phyloP scores from a whole-genome alignment of 2,329 filamentous ascomycete genomes.

The Amylocarpus encephaloides region DNA sequence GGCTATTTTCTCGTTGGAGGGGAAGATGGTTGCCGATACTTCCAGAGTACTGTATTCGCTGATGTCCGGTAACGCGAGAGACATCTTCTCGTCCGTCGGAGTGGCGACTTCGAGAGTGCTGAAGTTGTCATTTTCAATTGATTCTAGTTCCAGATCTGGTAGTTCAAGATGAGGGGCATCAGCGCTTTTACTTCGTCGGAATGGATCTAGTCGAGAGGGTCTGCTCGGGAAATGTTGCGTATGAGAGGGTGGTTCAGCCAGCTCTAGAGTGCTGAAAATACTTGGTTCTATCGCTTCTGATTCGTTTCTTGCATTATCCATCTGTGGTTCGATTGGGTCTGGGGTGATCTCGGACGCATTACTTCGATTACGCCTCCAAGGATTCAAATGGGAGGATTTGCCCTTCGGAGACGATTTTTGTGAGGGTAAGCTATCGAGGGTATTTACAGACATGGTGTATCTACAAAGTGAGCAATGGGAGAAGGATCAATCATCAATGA shows the following conservation, averaged over 20 bases:
- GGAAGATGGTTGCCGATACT: not conserved
- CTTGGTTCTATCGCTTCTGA: too few relatives aligned
- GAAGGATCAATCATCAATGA: not conserved
- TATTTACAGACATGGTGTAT: too few relatives aligned
- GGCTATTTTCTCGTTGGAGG: not conserved
- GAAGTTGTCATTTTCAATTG: not conserved
- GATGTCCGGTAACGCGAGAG: not conserved
- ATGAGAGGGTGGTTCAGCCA: too few relatives aligned
- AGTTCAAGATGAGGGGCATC: too few relatives aligned
- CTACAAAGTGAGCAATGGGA: too few relatives aligned
- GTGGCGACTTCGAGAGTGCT: conserved; percentile 5
- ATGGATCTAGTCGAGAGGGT: too few relatives aligned
- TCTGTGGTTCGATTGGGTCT: not conserved
- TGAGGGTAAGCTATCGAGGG: not conserved
- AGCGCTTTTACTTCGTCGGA: too few relatives aligned
- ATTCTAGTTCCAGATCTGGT: not conserved
- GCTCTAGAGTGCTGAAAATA: too few relatives aligned
- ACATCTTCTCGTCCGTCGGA: conserved; percentile 3
- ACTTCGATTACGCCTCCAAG: not conserved
- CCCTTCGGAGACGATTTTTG: not conserved
- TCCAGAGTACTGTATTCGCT: conserved; percentile 5
- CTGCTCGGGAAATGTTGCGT: too few relatives aligned
- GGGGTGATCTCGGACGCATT: not conserved
- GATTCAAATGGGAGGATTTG: not conserved
- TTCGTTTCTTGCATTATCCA: too few relatives aligned